Conservation (phyloP, 2,329 filamentous ascomycete species). For the Claviceps sp. region DNA sequence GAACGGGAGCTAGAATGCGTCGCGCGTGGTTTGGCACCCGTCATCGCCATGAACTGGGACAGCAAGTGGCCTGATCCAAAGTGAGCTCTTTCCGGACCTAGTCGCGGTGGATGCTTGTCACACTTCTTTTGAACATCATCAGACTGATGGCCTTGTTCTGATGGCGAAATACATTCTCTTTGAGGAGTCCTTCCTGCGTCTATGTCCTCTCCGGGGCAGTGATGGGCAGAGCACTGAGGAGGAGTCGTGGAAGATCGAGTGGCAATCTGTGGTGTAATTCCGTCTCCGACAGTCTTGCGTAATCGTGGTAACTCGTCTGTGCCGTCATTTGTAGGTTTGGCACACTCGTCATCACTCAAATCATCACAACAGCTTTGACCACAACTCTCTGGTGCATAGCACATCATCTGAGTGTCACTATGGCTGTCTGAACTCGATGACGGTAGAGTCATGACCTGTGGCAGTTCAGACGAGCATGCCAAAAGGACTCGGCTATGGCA, state of each 20-base stretch:
- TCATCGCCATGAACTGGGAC: constrained; percentile 6
- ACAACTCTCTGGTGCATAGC: neutral
- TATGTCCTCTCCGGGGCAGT: neutral
- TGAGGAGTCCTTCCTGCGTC: neutral
- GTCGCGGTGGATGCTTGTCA: neutral
- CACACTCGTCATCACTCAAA: neutral
- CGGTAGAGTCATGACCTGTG: neutral
- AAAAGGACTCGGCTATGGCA: neutral
- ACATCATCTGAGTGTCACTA: neutral
- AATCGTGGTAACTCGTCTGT: neutral
- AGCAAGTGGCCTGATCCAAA: constrained; percentile 1
- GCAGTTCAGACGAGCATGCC: neutral
- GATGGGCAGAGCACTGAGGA: neutral
- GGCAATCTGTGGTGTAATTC: neutral
- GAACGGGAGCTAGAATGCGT: neutral
- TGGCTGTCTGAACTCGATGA: neutral
- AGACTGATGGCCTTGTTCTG: neutral
- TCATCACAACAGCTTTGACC: neutral
- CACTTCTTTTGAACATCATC: neutral
- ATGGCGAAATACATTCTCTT: neutral
- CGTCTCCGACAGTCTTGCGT: neutral
- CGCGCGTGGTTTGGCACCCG: neutral
- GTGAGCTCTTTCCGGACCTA: neutral
- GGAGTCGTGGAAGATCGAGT: neutral
- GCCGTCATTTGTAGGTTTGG: neutral